Conservation (phyloP, 2,329 filamentous ascomycete species). For the Sarocladium kiliense region DNA sequence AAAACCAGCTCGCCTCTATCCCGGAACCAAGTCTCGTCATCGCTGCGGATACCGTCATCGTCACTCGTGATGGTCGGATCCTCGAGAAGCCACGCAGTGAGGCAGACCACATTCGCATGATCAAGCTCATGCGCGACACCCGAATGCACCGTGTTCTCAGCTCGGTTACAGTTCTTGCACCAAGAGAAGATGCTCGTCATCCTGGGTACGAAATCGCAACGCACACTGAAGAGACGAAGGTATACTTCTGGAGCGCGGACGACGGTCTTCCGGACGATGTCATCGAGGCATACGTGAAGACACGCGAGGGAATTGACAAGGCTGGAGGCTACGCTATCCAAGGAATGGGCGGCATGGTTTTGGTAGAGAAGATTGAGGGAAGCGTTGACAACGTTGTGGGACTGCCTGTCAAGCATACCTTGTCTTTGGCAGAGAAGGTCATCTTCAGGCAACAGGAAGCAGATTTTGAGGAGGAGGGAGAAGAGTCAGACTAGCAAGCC, state of each 20-base stretch:
- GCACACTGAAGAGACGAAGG: conserved; percentile 83
- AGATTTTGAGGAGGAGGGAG: conserved; percentile 44
- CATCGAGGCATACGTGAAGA: conserved; percentile 72
- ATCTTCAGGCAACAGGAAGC: conserved; percentile 68
- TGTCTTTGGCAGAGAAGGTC: conserved; percentile 85
- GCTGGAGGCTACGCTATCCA: conserved; percentile 95
- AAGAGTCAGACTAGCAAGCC: conserved; percentile 34
- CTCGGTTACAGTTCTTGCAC: conserved; percentile 76
- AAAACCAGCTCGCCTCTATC: conserved; percentile 36
- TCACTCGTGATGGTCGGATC: conserved; percentile 68
- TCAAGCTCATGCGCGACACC: conserved; percentile 75
- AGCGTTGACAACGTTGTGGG: conserved; percentile 93
- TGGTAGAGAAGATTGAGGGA: conserved; percentile 87
- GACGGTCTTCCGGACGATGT: conserved; percentile 69
- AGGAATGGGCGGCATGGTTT: conserved; percentile 76
- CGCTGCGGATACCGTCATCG: conserved; percentile 86
- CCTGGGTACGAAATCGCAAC: conserved; percentile 82
- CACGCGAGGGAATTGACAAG: conserved; percentile 91
- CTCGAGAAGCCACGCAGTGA: conserved; percentile 87
- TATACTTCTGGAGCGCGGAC: conserved; percentile 69
- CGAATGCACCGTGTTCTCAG: conserved; percentile 79
- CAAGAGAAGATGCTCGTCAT: conserved; percentile 70
- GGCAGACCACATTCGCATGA: conserved; percentile 76
- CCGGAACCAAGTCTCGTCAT: conserved; percentile 79
- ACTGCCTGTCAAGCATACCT: conserved; percentile 70